Conservation (phyloP, 2,329 filamentous ascomycete genomes). For the Rutstroemia sp. region DNA sequence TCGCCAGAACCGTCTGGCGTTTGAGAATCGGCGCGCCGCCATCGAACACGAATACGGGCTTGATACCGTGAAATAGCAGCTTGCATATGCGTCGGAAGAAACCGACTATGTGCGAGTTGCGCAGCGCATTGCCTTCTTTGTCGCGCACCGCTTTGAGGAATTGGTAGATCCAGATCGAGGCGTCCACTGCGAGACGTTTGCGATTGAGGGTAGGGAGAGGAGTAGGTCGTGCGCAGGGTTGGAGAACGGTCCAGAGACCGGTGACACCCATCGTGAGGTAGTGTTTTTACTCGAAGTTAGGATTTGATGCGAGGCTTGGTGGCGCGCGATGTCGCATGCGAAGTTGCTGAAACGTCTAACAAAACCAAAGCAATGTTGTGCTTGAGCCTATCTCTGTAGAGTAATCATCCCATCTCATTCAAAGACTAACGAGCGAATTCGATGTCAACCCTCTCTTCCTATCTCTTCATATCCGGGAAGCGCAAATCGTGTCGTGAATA, state of each 20-base stretch:
- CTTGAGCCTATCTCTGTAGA: too few relatives aligned
- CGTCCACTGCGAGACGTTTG: conserved; percentile 93
- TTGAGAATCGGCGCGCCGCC: conserved; percentile 89
- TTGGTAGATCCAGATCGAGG: conserved; percentile 99
- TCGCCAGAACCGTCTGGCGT: conserved; percentile 75
- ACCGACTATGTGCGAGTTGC: conserved; percentile 91
- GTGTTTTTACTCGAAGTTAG: neutral
- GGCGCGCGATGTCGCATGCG: neutral
- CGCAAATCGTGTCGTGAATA: neutral
- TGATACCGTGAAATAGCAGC: conserved; percentile 90
- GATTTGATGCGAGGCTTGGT: neutral
- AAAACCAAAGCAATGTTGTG: too few relatives aligned
- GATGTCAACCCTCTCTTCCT: neutral
- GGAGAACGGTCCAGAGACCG: conserved; percentile 91
- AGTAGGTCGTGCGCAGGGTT: conserved; percentile 90
- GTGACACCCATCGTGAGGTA: conserved; percentile 78
- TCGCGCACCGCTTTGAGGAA: conserved; percentile 98
- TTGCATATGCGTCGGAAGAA: conserved; percentile 99
- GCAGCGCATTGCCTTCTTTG: conserved; percentile 93
- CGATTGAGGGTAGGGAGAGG: conserved; percentile 95
- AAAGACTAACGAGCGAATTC: too few relatives aligned
- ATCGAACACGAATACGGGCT: conserved; percentile 96
- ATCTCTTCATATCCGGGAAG: too few relatives aligned
- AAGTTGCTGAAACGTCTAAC: neutral
- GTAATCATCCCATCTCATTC: neutral